Evolutionary conservation across 1,139 yeast species (phyloP).

Genomic region (Saccharomyces hybrid): DNA sequence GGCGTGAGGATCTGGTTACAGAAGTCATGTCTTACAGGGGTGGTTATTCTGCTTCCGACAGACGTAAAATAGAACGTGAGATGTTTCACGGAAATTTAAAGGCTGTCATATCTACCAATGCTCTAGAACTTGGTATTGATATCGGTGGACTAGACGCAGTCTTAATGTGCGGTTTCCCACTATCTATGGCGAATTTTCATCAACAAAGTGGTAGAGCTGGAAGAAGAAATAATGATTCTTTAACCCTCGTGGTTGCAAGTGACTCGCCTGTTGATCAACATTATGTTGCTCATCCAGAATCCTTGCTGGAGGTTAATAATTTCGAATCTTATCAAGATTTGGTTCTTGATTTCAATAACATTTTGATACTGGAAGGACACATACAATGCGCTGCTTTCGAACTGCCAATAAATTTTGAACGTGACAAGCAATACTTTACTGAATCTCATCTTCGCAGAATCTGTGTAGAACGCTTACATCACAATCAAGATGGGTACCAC

Average conservation of each 20-base stretch:
- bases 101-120: constrained; percentile 91
- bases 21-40: constrained; percentile 92
- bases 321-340: constrained; percentile 41
- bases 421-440: constrained; percentile 53
- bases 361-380: constrained; percentile 65
- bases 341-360: constrained; percentile 44
- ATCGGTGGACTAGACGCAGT: constrained; percentile 90
- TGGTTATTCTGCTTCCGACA: constrained; percentile 79
- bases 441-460: constrained; percentile 33
- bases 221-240: constrained; percentile 62
- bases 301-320: constrained; percentile 42
- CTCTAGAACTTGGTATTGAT: constrained; percentile 90
- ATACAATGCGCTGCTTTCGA: constrained; percentile 94
- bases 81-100: constrained; percentile 81
- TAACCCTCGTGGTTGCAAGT: constrained; percentile 79
- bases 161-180: constrained; percentile 84
- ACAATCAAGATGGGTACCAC: constrained; percentile 48
- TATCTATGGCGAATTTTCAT: constrained; percentile 74
- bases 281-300: constrained; percentile 63
- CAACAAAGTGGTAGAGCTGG: constrained; percentile 98
- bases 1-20: constrained; percentile 40
- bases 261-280: constrained; percentile 82
- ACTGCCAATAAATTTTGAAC: constrained; percentile 46
- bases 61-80: constrained; percentile 77
- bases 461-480: constrained; percentile 39